Base-by-base conservation (phyloP, 176 grass and related monocot genomes). In the Oryza nivara region DNA sequence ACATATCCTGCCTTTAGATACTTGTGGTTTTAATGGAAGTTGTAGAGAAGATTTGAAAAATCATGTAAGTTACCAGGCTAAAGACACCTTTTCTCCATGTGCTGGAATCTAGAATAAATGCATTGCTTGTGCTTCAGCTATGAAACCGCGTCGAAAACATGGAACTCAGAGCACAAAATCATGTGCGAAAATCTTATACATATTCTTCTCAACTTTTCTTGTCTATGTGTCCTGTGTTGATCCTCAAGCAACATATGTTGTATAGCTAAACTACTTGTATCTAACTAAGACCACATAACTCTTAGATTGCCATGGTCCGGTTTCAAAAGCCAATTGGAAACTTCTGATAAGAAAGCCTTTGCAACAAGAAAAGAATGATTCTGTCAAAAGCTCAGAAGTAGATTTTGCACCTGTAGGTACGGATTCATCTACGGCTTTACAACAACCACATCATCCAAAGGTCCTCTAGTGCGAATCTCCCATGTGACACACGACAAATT, bases 351-450 rank as follows among this genome's bases (percentile, higher is more conserved):
- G 66, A 77, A 35, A 63, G 41, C 32, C 52, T 23, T 77, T 47
- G 28, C 20, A 71, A n/a, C 56, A 70, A 64, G 41, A 28, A 82
- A 87, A 46, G 44, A 84, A 84, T 52, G 40, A 58, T 87, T 77
- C 28, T 70, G 13, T 74, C 45, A 51, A 72, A 25, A 81, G 34
- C 36, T 81, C 76, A 75, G 23, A 81, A 45, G 35, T 75, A 68
- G 26, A 65, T 79, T 72, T 72, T 47, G 43, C 30, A 81, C 68
- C n/a, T 54, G 71, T 43, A 25, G 15, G 25, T 86, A 74, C 4
- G 16, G 30, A 43, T 16, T 58, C 46, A 17, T 58, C 66, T 9
- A 22, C 7, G 2, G 23, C 77, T 49, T 79, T 67, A 49, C 47
- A 47, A 13, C 41, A 79, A 32, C 61, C 9, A 73, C 54, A 65